Evolutionary conservation across 257 asterid genomes (phyloP).

Genomic region (Nicotiana paniculata): DNA sequence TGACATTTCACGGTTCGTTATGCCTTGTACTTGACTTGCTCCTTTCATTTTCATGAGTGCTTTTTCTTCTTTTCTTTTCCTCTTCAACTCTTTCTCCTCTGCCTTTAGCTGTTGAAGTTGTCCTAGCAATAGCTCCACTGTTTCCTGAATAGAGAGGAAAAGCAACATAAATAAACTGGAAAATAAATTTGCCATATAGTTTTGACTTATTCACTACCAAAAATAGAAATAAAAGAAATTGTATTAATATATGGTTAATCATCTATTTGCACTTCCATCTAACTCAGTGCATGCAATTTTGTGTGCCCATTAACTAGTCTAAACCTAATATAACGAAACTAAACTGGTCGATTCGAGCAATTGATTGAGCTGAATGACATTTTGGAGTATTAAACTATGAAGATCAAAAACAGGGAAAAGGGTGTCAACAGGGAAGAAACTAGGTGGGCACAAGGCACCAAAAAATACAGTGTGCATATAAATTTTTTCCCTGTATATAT

Average conservation of each 20-base stretch:
- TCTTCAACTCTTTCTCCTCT: conserved; percentile 44
- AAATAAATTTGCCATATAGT: background rate
- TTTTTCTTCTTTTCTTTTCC: conserved; percentile 41
- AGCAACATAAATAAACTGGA: background rate
- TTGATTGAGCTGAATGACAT: background rate
- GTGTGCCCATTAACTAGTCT: background rate
- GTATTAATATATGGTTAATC: background rate
- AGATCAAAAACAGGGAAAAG: background rate
- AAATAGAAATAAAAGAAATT: background rate
- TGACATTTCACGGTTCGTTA: conserved; percentile 8
- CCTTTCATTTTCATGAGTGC: conserved; percentile 19
- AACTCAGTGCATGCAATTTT: background rate
- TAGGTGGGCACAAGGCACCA: too few relatives aligned
- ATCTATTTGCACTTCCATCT: background rate
- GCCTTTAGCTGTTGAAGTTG: conserved; percentile 45
- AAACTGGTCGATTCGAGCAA: background rate
- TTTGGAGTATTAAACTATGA: background rate
- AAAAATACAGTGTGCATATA: too few relatives aligned
- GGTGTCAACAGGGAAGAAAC: background rate
- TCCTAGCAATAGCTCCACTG: conserved; percentile 39
- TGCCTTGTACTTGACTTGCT: conserved; percentile 10
- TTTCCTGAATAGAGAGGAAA: conserved; percentile 35
- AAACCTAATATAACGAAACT: background rate
- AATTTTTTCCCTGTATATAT: too few relatives aligned
- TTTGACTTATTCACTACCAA: background rate